Evolutionary conservation across 345 rosid species (phyloP), one percentile per base, ranked within the genome.

Genomic region (Sisymbrium irio): DNA sequence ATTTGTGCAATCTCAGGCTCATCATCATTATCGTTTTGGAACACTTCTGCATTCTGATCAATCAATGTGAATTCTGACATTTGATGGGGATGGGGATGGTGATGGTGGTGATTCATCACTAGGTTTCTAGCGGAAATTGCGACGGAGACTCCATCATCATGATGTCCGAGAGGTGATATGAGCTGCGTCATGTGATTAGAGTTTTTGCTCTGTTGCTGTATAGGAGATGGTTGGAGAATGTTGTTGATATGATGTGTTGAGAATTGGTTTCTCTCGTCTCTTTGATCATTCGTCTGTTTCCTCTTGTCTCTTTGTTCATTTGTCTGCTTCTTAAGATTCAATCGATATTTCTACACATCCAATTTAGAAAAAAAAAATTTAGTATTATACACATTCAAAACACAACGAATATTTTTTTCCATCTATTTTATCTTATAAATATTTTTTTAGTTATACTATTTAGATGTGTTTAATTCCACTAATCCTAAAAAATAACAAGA

Each of bases 61-160:
- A 46, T 28, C 14, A 7, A 10, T 45, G 55, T 17, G 6, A 22
- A 22, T 22, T 22, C 25, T 22, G 19, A 36, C 2, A 36, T 25
- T 1, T 25, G 9, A 22, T 9, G 5, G 10, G 32, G 65, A 25
- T 49, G 67, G 13, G 19, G 20, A 54, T 7, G 25, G 3, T 39
- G 51, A 39, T 39, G 4, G 22, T 71, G 75, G 45, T 28, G 54
- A 72, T 32, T 30, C 76, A 53, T 72, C 17, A 47, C 7, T 35
- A 37, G 4, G 39, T 39, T 39, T 61, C 11, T 8, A 47, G 1
- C 13, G 1, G 51, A 18, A 37, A 18, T 14, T 9, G 25, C 35
- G 1, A 51, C 28, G 35, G 53, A 62, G 15, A 30, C 53, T 39
- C 22, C 18, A 63, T 33, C 46, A 63, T 32, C 19, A 61, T 15